A percentile compares a stretch with the other conserved stretches of the same genome.
Evolutionary conservation across 768 basidiomycete genomes (phyloP).

Genomic region (Tricholoma bakamatsutake): DNA sequence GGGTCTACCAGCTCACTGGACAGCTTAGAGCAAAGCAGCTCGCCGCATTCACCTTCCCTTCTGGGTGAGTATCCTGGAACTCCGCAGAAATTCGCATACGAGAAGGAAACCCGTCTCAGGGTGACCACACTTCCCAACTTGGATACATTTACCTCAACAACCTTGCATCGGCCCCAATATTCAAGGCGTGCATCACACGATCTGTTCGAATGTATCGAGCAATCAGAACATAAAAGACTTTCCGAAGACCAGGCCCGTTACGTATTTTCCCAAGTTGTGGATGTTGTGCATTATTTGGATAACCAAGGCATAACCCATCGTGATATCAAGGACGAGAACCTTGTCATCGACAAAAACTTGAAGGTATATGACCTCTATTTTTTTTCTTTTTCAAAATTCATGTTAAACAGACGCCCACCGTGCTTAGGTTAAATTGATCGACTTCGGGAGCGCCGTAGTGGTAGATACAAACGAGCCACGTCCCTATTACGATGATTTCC

Average conservation of each 20-base stretch:
- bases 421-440: slow-evolving; percentile 83
- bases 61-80: neutral
- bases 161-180: slow-evolving; percentile 34
- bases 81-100: neutral
- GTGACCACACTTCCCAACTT: slow-evolving; percentile 8
- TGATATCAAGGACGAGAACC: slow-evolving; percentile 96
- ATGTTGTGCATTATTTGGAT: slow-evolving; percentile 78
- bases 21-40: slow-evolving; percentile 39
- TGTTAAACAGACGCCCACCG: neutral
- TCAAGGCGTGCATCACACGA: slow-evolving; percentile 81
- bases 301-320: slow-evolving; percentile 85
- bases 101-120: neutral
- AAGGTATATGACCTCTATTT: slow-evolving; percentile 37
- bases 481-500: slow-evolving; percentile 74
- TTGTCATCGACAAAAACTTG: slow-evolving; percentile 70
- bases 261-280: slow-evolving; percentile 85
- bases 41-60: slow-evolving; percentile 18
- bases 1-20: slow-evolving; percentile 40
- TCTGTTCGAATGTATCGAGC: slow-evolving; percentile 94
- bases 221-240: slow-evolving; percentile 72
- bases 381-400: neutral
- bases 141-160: slow-evolving; percentile 8
- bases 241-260: slow-evolving; percentile 73
- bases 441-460: slow-evolving; percentile 88
- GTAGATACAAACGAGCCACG: slow-evolving; percentile 56